Percentiles rank a stretch among this genome's conserved stretches.
These are phyloP conservation scores for Fusarium solani-melongenae DNA, from an alignment of 2,329 filamentous ascomycete genomes.

Conservation along the genomic window DNA sequence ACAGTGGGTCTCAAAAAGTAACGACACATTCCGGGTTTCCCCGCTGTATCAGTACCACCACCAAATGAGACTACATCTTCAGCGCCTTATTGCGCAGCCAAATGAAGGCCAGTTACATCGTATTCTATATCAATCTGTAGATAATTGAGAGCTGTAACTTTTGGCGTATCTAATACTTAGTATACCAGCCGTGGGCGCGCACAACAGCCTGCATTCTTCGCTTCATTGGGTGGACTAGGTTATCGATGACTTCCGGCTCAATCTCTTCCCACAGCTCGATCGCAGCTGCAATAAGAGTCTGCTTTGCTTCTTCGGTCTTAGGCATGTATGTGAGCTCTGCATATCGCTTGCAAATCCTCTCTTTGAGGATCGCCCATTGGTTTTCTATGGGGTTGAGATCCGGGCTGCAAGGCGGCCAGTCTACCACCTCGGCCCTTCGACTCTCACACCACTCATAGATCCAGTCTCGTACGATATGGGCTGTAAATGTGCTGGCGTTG, in stretches of 20 bases:
- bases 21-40: not conserved
- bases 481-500: not conserved
- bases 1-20: not conserved
- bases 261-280: not conserved
- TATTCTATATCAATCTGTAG: not conserved
- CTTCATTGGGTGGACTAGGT: not conserved
- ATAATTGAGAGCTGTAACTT: not conserved
- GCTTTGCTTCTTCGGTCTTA: not conserved
- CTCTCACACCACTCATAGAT: not conserved
- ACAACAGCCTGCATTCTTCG: not conserved
- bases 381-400: not conserved
- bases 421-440: not conserved
- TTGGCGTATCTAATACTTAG: not conserved
- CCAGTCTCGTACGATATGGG: not conserved
- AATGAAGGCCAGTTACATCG: not conserved
- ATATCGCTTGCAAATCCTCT: not conserved
- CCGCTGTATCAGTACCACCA: not conserved
- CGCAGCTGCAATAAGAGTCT: not conserved
- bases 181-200: not conserved
- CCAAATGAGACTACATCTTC: not conserved
- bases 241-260: not conserved
- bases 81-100: not conserved
- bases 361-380: not conserved
- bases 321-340: not conserved
- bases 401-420: not conserved